phyloP scores from a whole-genome alignment of 2,329 filamentous ascomycete species.

The Ilyonectria sp. region DNA sequence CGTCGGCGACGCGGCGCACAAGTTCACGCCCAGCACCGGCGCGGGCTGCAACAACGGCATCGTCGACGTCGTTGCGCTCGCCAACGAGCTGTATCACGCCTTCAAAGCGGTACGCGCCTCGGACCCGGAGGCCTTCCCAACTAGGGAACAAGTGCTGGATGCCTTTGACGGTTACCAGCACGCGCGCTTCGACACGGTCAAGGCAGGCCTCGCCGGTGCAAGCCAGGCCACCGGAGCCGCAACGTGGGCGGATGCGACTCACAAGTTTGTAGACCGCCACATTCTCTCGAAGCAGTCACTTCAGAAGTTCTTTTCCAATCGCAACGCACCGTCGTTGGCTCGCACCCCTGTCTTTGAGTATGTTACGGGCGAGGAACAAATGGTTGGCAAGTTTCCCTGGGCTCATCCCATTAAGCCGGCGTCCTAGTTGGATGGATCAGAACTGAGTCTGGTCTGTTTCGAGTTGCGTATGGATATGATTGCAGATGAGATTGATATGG shows the following conservation, averaged over 20 bases:
- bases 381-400: neutral
- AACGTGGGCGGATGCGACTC: constrained; percentile 32
- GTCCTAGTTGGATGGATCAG: neutral
- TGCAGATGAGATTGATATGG: neutral
- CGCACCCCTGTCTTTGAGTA: neutral
- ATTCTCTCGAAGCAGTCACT: neutral
- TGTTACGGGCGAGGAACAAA: neutral
- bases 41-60: constrained; percentile 49
- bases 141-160: neutral
- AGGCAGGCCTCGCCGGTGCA: constrained; percentile 18
- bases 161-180: constrained; percentile 38
- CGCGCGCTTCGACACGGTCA: constrained; percentile 29
- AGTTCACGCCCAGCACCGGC: constrained; percentile 53
- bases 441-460: neutral
- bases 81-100: constrained; percentile 7
- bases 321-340: neutral
- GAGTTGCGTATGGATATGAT: neutral
- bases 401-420: neutral
- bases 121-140: constrained; percentile 14
- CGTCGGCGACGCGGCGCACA: constrained; percentile 53
- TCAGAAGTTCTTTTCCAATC: neutral
- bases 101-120: constrained; percentile 32
- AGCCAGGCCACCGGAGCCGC: constrained; percentile 29
- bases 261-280: constrained; percentile 34
- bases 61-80: constrained; percentile 16